Percentiles rank a stretch among this genome's conserved stretches.
Evolutionary conservation across 768 basidiomycete species (phyloP).

Genomic region (Auricularia auricula-judae): DNA sequence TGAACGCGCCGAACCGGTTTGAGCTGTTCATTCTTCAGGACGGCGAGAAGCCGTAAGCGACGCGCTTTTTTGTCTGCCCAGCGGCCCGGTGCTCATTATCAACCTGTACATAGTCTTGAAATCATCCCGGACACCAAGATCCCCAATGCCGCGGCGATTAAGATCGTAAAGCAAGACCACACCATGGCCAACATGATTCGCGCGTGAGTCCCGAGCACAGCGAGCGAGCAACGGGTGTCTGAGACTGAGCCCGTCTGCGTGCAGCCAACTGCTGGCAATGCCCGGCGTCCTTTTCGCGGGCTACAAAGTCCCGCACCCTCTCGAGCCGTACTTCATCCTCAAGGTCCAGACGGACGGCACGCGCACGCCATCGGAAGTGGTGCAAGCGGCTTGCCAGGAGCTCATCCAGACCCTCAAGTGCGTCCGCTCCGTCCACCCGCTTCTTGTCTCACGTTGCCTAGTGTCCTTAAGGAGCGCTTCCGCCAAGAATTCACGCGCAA

Average conservation of each 20-base stretch:
- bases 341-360: slow-evolving; percentile 93
- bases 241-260: not conserved
- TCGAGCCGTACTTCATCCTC: slow-evolving; percentile 87
- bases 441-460: slow-evolving; percentile 18
- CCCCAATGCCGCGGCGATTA: slow-evolving; percentile 92
- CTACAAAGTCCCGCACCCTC: slow-evolving; percentile 95
- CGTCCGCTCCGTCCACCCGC: not conserved
- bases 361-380: slow-evolving; percentile 66
- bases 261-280: slow-evolving; percentile 82
- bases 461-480: slow-evolving; percentile 62
- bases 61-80: not conserved
- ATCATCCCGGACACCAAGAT: slow-evolving; percentile 94
- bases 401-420: slow-evolving; percentile 50
- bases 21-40: slow-evolving; percentile 89
- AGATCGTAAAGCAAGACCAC: slow-evolving; percentile 93
- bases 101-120: slow-evolving; percentile 52
- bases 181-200: slow-evolving; percentile 96
- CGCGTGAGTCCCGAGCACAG: slow-evolving; percentile 42
- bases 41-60: slow-evolving; percentile 83
- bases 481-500: slow-evolving; percentile 75
- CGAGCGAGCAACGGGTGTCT: not conserved
- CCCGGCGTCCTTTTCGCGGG: slow-evolving; percentile 89
- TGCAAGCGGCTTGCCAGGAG: slow-evolving; percentile 75
- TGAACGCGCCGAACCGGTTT: slow-evolving; percentile 93
- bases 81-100: slow-evolving; percentile 6